Percentiles rank a stretch among this genome's conserved stretches.
Evolutionary conservation across 2,329 filamentous ascomycete species (phyloP).

Genomic region (Ustilaginoidea virens): DNA sequence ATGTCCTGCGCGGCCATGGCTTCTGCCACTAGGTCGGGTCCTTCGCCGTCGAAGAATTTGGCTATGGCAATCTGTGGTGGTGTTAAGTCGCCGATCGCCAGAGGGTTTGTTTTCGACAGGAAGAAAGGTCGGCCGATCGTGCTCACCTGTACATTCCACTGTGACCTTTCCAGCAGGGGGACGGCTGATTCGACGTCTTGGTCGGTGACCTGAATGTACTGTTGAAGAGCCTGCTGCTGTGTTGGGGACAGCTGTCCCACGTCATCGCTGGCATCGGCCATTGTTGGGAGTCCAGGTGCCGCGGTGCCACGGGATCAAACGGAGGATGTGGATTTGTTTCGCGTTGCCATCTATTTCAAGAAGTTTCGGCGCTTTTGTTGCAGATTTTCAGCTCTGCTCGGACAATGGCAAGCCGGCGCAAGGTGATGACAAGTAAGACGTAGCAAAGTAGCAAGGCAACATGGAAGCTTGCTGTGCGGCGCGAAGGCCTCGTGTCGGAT

Average conservation of each 20-base stretch:
- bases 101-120: neutral
- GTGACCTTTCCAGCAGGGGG: constrained; percentile 64
- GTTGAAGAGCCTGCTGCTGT: constrained; percentile 74
- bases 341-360: neutral
- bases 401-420: no score
- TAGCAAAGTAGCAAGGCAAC: no score
- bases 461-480: no score
- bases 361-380: no score
- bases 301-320: no score
- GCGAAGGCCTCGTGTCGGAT: no score
- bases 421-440: no score
- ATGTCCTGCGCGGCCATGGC: constrained; percentile 50
- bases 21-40: constrained; percentile 65
- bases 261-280: constrained; percentile 28
- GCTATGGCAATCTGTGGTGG: constrained; percentile 68
- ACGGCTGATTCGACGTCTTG: constrained; percentile 66
- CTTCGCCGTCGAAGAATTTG: constrained; percentile 96
- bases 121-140: no score
- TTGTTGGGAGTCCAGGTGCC: constrained; percentile 5
- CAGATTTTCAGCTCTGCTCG: no score
- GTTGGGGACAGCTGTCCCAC: constrained; percentile 55
- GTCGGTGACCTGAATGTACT: constrained; percentile 77
- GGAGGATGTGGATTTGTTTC: neutral
- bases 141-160: constrained; percentile 86
- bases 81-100: neutral